phyloP scores from a whole-genome alignment of 2,329 filamentous ascomycete species.

The Colletotrichum eremochloae region DNA sequence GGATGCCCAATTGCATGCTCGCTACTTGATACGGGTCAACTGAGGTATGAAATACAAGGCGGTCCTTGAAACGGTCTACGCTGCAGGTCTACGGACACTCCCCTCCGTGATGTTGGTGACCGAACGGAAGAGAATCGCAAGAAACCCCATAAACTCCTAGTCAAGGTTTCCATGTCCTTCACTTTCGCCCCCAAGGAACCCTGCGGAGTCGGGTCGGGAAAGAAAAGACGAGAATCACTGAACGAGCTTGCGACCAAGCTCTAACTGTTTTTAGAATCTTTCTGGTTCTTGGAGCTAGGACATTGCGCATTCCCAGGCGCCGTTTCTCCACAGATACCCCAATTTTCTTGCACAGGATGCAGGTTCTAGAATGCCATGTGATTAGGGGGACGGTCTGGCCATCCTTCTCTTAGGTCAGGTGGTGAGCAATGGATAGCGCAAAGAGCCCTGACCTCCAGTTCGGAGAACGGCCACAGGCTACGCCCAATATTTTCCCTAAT shows the following conservation, averaged over 20 bases:
- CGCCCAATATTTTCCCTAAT: not conserved
- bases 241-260: conserved; percentile 28
- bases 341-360: conserved; percentile 29
- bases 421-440: not conserved
- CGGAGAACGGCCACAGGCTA: conserved; percentile 6
- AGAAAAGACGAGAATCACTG: conserved; percentile 20
- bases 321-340: conserved; percentile 28
- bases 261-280: conserved; percentile 10
- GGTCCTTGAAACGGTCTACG: not conserved
- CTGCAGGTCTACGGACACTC: not conserved
- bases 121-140: not conserved
- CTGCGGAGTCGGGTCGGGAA: conserved; percentile 10
- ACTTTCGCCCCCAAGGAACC: conserved; percentile 6
- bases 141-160: conserved; percentile 5
- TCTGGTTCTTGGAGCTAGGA: conserved; percentile 11
- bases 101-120: not conserved
- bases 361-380: conserved; percentile 30
- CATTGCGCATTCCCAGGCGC: conserved; percentile 18
- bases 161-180: conserved; percentile 2
- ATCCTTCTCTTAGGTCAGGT: not conserved
- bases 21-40: no score
- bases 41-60: no score
- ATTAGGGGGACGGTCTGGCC: conserved; percentile 25
- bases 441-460: conserved; percentile 19
- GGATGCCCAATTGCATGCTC: not conserved